Percentiles rank a stretch among this genome's conserved stretches.
Evolutionary conservation across 202 grass and related monocot species (phyloP).

Genomic region (Schoenoplectus triqueter): DNA sequence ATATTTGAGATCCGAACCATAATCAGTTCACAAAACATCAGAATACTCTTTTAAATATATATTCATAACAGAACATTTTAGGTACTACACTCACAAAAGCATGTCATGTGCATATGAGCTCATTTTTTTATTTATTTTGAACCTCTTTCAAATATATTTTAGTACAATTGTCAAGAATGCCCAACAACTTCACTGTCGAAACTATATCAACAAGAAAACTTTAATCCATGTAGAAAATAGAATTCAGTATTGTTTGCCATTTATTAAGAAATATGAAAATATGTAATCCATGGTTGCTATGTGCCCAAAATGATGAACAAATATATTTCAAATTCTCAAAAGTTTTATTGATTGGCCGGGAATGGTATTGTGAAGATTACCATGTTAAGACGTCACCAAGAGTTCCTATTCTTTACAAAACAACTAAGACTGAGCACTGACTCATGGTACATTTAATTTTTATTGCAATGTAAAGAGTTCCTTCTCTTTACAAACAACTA

Average conservation of each 20-base stretch:
- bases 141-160: not conserved
- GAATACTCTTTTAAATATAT: not conserved
- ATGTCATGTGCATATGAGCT: constrained; percentile 10
- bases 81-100: not conserved
- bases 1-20: not conserved
- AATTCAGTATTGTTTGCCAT: not conserved
- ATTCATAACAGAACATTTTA: not conserved
- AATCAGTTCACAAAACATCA: not conserved
- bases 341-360: constrained; percentile 11
- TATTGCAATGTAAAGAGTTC: too few relatives aligned
- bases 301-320: not conserved
- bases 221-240: not conserved
- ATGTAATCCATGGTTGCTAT: not conserved
- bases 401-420: not conserved
- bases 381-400: not conserved
- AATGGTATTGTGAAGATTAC: constrained; percentile 8
- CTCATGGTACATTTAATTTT: not conserved
- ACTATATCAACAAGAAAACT: constrained; percentile 8
- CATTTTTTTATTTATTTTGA: not conserved
- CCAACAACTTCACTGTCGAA: not conserved
- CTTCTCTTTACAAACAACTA: too few relatives aligned
- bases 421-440: not conserved
- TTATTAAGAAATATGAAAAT: not conserved
- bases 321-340: not conserved
- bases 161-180: not conserved